Base-by-base conservation (phyloP, 148 eudicot genomes). In the Bassia scoparia region DNA sequence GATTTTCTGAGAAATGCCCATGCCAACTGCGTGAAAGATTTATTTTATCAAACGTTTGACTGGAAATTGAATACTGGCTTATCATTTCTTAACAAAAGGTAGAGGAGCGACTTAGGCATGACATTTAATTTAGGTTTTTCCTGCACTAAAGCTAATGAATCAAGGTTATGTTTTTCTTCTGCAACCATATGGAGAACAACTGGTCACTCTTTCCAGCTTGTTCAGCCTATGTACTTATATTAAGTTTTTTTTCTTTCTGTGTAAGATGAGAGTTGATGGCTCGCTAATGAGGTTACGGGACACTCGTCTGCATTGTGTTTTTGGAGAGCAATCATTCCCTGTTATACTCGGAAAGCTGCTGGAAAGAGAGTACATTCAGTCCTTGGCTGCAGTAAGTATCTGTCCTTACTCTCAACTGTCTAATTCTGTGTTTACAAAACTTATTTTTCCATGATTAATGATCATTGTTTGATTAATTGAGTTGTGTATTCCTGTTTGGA, bases 181-280 rank as follows among this genome's bases (percentile, higher is more conserved):
- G 33, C 52, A 43, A 21, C 7, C 10, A 2, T 41, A 13, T 43
- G 20, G 7, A 34, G 30, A 66, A 5, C 48, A 35, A 23, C 53
- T 43, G 30, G 44, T 63, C 48, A 61, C 26, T 1, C 23, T 66
- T 14, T 43, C 26, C 53, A 41, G 33, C n/a, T 41, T 66, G 33
- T 41, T 66, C 52, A 23, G 33, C 52, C 21, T 24, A 43, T 2
- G 14, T 21, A 35, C 44, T 63, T 21, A 21, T 37, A 63, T 11
- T n/a, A 29, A 63, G 70, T n/a, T n/a, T 77, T 71, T 59, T 60
- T 38, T 75, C 26, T 73, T 62, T 66, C 74, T 81, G 69, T 83
- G n/a, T n/a, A n/a, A 95, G 99, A 94, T 95, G 61, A 86, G 99
- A 85, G 97, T 91, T 81, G 96, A 88, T 82, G 96, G 99, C 23